Evolutionary conservation across 1,139 yeast species (phyloP), one percentile per base, ranked within the genome.

Genomic region (Yamadazyma blattariae): DNA sequence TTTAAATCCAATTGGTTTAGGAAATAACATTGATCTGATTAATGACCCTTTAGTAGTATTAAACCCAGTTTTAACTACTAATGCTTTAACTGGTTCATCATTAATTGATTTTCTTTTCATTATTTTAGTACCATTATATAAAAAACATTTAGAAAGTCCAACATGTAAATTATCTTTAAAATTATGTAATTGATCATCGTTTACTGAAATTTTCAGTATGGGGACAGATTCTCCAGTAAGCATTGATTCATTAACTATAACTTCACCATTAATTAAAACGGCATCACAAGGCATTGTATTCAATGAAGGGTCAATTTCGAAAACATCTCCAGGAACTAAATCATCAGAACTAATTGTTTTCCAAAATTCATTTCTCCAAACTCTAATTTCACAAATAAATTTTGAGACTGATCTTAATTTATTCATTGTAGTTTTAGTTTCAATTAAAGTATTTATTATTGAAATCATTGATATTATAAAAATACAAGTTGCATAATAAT

Each of bases 151-250:
- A 2, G 95, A 77, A 35, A 90, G 65, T 14, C 69, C 64, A 15
- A 83, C 74, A 5, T 89, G 76, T n/a, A 85, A 75, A 48, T 77
- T 76, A 49, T 76, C 82, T 15, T 75, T 70, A 28, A 88, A 59
- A 13, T 66, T 67, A 21, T 64, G 64, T 29, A 88, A 74, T 0
- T 82, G 73, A 14, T 79, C 88, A 19, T 74, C 74, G 0, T 74
- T 65, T 2, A 95, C 89, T 3, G 84, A 74, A 5, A 69, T 45
- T 56, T 92, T 92, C 0, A 96, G 77, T 2, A 92, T 96, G 0
- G 99, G 98, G 1, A 92, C 97, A 39, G 97, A 88, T 57, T 92
- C 99, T 27, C 99, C 99, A 0, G 97, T 92, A 22, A 90, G 72
- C 95, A 90, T 90, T 9, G 96, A 85, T 56, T 90, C 97, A 57